phyloP scores from a whole-genome alignment of 805 yeast species.

The Lachancea kluyveri region DNA sequence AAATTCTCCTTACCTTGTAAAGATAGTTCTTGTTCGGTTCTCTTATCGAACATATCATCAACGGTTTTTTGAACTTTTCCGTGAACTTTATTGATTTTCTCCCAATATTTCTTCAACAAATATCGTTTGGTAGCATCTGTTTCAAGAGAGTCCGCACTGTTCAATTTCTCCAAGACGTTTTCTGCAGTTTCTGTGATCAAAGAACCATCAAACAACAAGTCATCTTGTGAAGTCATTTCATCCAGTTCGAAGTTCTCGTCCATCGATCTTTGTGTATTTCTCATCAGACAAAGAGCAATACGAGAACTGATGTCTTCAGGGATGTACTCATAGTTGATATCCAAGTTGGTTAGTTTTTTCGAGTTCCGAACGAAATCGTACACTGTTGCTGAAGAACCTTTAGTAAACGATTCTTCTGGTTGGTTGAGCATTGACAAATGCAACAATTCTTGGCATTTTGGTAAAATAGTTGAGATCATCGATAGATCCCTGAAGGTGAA shows the following conservation, averaged over 20 bases:
- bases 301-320: conserved; percentile 61
- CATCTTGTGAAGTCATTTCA: conserved; percentile 40
- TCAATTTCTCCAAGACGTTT: conserved; percentile 43
- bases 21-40: conserved; percentile 47
- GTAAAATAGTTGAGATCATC: conserved; percentile 59
- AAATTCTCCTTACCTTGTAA: conserved; percentile 71
- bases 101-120: conserved; percentile 35
- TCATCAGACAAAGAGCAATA: conserved; percentile 73
- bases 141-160: conserved; percentile 26
- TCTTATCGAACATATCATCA: conserved; percentile 51
- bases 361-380: conserved; percentile 66
- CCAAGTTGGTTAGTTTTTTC: conserved; percentile 58
- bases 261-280: conserved; percentile 67
- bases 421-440: conserved; percentile 69
- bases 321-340: conserved; percentile 55
- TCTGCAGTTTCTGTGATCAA: conserved; percentile 70
- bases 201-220: conserved; percentile 70
- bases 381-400: conserved; percentile 56
- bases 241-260: conserved; percentile 29
- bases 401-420: conserved; percentile 38
- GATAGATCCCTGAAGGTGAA: conserved; percentile 50
- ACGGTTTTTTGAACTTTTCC: conserved; percentile 42
- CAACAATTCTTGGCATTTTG: conserved; percentile 58
- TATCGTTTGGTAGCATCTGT: conserved; percentile 35
- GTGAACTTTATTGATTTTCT: conserved; percentile 33